A percentile compares a stretch with the other conserved stretches of the same genome.
phyloP scores from a whole-genome alignment of 495 filamentous ascomycete genomes.

The Cercophora samala region DNA sequence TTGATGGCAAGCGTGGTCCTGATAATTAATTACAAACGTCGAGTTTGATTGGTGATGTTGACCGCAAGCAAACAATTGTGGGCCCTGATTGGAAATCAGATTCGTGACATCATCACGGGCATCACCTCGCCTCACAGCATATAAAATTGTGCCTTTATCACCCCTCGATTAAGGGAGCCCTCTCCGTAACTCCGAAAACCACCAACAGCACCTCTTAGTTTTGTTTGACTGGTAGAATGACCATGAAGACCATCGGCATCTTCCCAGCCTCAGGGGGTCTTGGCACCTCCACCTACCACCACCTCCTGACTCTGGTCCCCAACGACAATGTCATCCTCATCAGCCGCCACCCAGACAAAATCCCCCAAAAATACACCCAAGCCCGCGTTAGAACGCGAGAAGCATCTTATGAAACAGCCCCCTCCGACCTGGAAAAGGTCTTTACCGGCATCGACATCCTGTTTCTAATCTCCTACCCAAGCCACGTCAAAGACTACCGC shows the following conservation, averaged over 20 bases:
- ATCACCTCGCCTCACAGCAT: no score
- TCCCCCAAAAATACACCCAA: slow-evolving; percentile 23
- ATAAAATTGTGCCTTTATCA: no score
- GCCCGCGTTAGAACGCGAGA: slow-evolving; percentile 36
- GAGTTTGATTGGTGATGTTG: no score
- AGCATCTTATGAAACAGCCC: slow-evolving; percentile 42
- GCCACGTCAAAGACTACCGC: slow-evolving; percentile 31
- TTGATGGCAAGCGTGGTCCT: no score
- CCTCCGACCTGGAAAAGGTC: slow-evolving; percentile 33
- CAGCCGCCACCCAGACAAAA: slow-evolving; percentile 44
- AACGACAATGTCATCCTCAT: slow-evolving; percentile 43
- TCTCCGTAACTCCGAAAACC: no score
- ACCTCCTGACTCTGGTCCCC: slow-evolving; percentile 42
- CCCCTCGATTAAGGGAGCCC: no score
- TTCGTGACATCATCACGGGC: no score
- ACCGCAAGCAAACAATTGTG: no score
- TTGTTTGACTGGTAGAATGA: neutral
- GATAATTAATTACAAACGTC: no score
- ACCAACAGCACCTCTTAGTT: neutral
- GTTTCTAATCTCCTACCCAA: slow-evolving; percentile 51
- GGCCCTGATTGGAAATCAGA: no score
- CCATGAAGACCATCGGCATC: slow-evolving; percentile 30
- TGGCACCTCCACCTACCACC: slow-evolving; percentile 45
- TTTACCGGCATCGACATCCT: slow-evolving; percentile 44
- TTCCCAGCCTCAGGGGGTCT: slow-evolving; percentile 53